Evolutionary conservation across 108 stramenopile species (phyloP), one percentile per base, ranked within the genome.

Genomic region (Cyclostephanos tholiformis): DNA sequence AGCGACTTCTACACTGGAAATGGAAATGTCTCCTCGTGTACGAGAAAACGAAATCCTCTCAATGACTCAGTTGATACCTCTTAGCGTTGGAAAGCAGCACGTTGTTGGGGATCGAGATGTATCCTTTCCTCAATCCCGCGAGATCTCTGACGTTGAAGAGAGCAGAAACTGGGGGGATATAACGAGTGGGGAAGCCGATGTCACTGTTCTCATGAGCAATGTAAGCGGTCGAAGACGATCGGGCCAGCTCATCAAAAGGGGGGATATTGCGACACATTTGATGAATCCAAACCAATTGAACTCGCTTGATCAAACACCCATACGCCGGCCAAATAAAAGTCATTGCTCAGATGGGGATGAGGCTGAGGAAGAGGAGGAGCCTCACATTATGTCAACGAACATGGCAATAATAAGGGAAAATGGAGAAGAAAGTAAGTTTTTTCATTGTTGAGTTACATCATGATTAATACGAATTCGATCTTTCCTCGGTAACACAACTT

Each of bases 301-400:
- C 3, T 30, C 17, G 16, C 25, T 7, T 27, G 13, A 35, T 20
- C 20, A 38, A 29, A 17, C 57, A 50, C 30, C 29, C 22, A 25
- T 2, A 44, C 57, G 48, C 4, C 35, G 32, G 27, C 74, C 79
- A 14, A 46, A 64, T 27, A 82, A 82, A 72, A 82, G 81, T 57
- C 81, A 82, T 72, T 82, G 81, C 49, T 82, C 81, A 22, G 81
- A 82, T 82, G 75, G 74, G 36, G 58, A 65, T 16, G 44, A 46
- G 36, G 58, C 57, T 16, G 44, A 46, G 22, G 79, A 53, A 6
- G 75, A 74, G 23, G 73, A 70, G 22, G 65, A 41, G 43, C 67
- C 67, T 49, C 55, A 66, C 19, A 26, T 26, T 14, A 65, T 77
- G 63, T 36, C 52, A 49, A 63, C 19, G 39, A 11, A 69, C 49